Evolutionary conservation across 2,329 filamentous ascomycete species (phyloP), one percentile per base, ranked within the genome.

Genomic region (Ophiostoma quercus): DNA sequence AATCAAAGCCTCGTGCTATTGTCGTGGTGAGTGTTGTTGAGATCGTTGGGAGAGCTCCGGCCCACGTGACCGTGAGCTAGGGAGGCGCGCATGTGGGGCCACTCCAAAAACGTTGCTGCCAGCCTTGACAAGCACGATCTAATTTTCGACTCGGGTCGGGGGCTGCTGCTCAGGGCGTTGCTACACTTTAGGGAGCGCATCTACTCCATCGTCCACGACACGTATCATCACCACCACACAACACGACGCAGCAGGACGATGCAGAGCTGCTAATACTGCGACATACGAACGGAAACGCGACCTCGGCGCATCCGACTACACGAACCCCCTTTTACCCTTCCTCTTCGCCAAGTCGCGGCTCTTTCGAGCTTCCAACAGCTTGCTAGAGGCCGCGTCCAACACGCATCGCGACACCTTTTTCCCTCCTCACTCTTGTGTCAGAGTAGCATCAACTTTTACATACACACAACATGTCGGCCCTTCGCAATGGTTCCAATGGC

Each of bases 401-500:
- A 37, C 57, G 57, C 16, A 39, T 43, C 60, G 41, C 67, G 60
- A 68, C 60, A 66, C 43, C 67, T 54, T 4, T 34, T 9, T 25
- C 19, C 39, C 47, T 12, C 47, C n/a, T 54, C 47, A 54, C n/a
- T 19, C 34, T 25, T 6, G 11, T 41, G 5, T 65, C 54, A 11
- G 3, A 34, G 39, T 25, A 16, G 12, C 41, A 47, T 67, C 37
- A 16, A 16, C 6, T 5, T 11, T 5, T 19, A 12, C 2, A 29
- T 29, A 29, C 25, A 29, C 14, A n/a, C 67, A 85, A 84, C 83
- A 75, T 78, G 54, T 77, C 82, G 47, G 73, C 79, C 51, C 72
- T 77, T 22, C 79, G 80, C 67, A 84, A 84, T 73, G 82, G 82
- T 73, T 75, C 79, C 73, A 74, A 79, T 70, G 83, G 84, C 71